Evolutionary conservation across 148 eudicot genomes (phyloP).

Genomic region (Camellia sinensis): DNA sequence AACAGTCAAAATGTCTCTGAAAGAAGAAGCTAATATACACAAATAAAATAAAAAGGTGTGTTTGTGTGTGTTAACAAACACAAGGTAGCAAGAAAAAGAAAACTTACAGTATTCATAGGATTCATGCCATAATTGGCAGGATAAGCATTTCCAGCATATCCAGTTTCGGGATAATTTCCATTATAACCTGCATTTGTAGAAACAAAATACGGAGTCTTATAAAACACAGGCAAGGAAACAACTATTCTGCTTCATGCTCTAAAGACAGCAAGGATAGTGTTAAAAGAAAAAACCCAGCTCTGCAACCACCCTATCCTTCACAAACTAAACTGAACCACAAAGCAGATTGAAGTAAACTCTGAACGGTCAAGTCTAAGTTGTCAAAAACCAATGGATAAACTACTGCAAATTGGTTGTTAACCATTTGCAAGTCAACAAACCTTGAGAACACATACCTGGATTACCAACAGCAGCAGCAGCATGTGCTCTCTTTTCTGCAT

Average conservation of each 20-base stretch:
- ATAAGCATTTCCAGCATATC: slow-evolving; percentile 68
- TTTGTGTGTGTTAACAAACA: too few species aligned
- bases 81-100: background rate
- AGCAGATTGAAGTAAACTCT: background rate
- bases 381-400: too few species aligned
- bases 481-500: slow-evolving; percentile 85
- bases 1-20: background rate
- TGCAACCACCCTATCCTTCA: background rate
- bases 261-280: background rate
- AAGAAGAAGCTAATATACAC: background rate
- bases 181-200: slow-evolving; percentile 53
- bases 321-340: background rate
- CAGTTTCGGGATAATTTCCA: slow-evolving; percentile 66
- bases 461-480: slow-evolving; percentile 69
- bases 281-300: background rate
- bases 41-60: background rate
- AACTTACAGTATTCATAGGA: slow-evolving; percentile 45
- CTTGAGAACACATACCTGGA: slow-evolving; percentile 46
- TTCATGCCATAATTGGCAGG: slow-evolving; percentile 63
- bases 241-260: background rate
- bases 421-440: slow-evolving; percentile 2
- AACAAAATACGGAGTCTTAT: background rate
- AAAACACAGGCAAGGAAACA: background rate
- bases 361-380: too few species aligned
- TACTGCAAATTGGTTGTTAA: too few species aligned